Base-by-base conservation (phyloP, 805 yeast genomes). In the Zygosaccharomyces gambellarensis region DNA sequence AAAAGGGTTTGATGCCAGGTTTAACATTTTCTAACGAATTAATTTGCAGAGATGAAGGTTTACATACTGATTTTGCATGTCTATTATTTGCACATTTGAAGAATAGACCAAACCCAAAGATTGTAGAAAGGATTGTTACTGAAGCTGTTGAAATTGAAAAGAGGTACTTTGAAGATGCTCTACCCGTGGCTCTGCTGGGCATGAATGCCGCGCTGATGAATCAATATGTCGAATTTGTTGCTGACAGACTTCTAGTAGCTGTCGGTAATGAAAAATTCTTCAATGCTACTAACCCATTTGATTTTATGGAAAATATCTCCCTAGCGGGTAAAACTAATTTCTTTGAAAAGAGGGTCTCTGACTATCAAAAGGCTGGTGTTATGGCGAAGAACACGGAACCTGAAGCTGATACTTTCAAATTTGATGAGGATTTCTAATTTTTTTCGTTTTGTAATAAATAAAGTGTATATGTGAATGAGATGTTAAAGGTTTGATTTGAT, bases 1-100 rank as follows among this genome's bases (percentile, higher is more conserved):
- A 92, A 82, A 86, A 97, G 72, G 99, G 99, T 69, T 78, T 92
- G 68, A 92, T 92, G 99, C 98, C 99, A 32, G 99, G 99, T 67
- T 79, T 92, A 64, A 92, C 98, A 39, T 94, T 92, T 80, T 90
- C 98, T 49, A 92, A 92, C 73, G 99, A 92, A 75, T 82, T 92
- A 69, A 92, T 92, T 64, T 90, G 96, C 68, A 89, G 99, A 75
- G 99, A 92, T 72, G 99, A 92, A 77, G 99, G 99, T 71, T 77
- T 94, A 73, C 99, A 92, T 74, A 92, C 99, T 47, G 99, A 92
- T 75, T 92, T 94, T 72, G 99, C 98, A 28, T 94, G 98, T 72
- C 77, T 92, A 67, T 78, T 92, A 69, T 94, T 88, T 76, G 83
- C 96, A 45, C 99, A 92, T 73, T 80, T 92, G 70, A 81, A 86